Percentiles rank a stretch among this genome's conserved stretches.
phyloP scores from a whole-genome alignment of 495 filamentous ascomycete species.

The Geoglossum glabrum region DNA sequence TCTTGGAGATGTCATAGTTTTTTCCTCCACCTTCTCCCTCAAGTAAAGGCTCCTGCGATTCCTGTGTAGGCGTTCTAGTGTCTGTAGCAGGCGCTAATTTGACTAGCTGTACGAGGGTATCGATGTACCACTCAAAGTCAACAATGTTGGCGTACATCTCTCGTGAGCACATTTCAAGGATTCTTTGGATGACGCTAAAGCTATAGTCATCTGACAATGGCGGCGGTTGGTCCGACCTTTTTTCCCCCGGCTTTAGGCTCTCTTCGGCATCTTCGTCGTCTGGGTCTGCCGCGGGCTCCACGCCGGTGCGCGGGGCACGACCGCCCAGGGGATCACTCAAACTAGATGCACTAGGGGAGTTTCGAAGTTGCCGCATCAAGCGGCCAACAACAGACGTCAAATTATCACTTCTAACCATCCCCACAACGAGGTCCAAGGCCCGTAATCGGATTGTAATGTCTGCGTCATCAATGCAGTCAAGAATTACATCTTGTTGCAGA shows the following conservation, averaged over 20 bases:
- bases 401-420: slow-evolving; percentile 77
- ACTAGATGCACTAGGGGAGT: slow-evolving; percentile 22
- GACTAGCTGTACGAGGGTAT: slow-evolving; percentile 62
- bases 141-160: slow-evolving; percentile 66
- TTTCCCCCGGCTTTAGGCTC: slow-evolving; percentile 17
- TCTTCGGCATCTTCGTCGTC: slow-evolving; percentile 37
- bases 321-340: slow-evolving; percentile 18
- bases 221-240: slow-evolving; percentile 15
- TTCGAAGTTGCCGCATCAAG: slow-evolving; percentile 61
- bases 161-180: slow-evolving; percentile 78
- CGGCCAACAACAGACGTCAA: slow-evolving; percentile 66
- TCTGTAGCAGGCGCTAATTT: slow-evolving; percentile 36
- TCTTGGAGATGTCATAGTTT: slow-evolving; percentile 34
- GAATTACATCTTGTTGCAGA: slow-evolving; percentile 82
- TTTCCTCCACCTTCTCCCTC: slow-evolving; percentile 10
- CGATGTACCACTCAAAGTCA: slow-evolving; percentile 96
- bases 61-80: slow-evolving; percentile 7
- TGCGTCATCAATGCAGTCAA: slow-evolving; percentile 83
- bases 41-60: slow-evolving; percentile 8
- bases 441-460: slow-evolving; percentile 94
- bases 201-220: slow-evolving; percentile 66
- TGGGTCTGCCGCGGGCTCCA: slow-evolving; percentile 28
- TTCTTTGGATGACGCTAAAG: slow-evolving; percentile 52
- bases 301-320: slow-evolving; percentile 13
- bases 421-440: slow-evolving; percentile 73